Base-by-base conservation (phyloP, 1,284 basidiomycete genomes). In the Porogramme epimiltina region DNA sequence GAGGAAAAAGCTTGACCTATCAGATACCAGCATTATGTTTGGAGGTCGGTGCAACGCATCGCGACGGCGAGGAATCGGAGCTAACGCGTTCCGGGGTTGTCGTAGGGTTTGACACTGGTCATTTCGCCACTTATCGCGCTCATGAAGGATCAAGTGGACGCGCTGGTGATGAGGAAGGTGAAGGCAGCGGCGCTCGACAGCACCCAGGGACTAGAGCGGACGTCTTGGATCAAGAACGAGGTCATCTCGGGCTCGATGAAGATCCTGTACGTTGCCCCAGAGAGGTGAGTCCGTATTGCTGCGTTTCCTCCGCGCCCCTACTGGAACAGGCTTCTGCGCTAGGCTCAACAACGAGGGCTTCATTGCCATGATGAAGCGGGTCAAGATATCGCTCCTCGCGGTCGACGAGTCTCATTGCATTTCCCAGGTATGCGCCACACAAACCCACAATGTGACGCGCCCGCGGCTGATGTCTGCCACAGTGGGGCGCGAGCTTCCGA, bases 331-430 rank as follows among this genome's bases (percentile, higher is more conserved):
- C 66, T 13, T 78, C 89, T 23, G 13, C 68, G 16, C 5, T 18
- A 98, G 37, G 61, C 70, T 43, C 69, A 77, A 49, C 75, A 98
- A 33, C 77, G 93, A 67, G 78, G 19, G 74, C 77, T 59, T 72
- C 97, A 41, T 96, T 90, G 11, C 80, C 89, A 41, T 98, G 59
- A 75, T 86, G 64, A 60, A 64, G 5, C 65, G 72, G 19, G 73
- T 79, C 6, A 74, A 73, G 51, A 75, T 91, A 18, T 85, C 86
- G 1, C 73, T 89, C 5, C 82, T 99, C 63, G 95, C 98, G 0
- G 83, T 99, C 46, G 97, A 99, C 66, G 96, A 99, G 66, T 95
- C 96, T 2, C 97, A 99, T 68, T 97, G 95, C 69, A 92, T 98
- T 45, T 87, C 80, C 3, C 66, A 66, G 59, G 64, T 56, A 2